Evolutionary conservation across 768 basidiomycete genomes (phyloP).

Genomic region (Mycena belliarum): DNA sequence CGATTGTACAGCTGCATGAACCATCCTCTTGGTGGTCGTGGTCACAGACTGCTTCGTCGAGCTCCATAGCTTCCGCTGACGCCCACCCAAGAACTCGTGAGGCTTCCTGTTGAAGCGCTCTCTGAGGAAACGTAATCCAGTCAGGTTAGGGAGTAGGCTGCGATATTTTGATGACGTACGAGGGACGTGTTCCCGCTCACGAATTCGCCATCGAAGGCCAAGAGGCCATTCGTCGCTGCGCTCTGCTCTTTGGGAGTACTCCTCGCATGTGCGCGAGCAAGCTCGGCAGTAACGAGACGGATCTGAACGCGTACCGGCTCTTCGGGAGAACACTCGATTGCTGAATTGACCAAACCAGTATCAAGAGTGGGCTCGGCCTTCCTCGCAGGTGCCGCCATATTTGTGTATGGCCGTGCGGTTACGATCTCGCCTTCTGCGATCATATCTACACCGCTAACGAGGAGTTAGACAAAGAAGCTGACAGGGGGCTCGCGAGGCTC

Average conservation of each 20-base stretch:
- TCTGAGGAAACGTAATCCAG: constrained; percentile 7
- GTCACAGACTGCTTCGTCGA: constrained; percentile 3
- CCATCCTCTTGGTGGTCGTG: constrained; percentile 3
- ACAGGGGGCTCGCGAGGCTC: background rate
- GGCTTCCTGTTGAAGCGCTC: constrained; percentile 20
- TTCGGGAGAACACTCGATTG: background rate
- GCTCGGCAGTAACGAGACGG: background rate
- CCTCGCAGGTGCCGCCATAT: background rate
- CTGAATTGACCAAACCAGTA: background rate
- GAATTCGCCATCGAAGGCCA: constrained; percentile 1
- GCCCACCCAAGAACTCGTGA: constrained; percentile 18
- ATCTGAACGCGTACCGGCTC: background rate
- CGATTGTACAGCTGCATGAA: constrained; percentile 25
- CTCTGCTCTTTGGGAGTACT: background rate
- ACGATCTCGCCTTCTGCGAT: background rate
- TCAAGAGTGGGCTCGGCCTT: background rate
- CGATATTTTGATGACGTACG: background rate
- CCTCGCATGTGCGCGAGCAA: background rate
- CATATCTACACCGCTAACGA: background rate
- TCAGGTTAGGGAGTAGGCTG: background rate
- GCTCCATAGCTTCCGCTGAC: background rate
- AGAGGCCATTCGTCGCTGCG: background rate
- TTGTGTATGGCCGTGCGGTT: background rate
- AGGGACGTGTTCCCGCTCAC: background rate
- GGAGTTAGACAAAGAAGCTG: no score